Conservation (phyloP, 2,329 filamentous ascomycete genomes). For the Arthrobotrys sinensis region DNA sequence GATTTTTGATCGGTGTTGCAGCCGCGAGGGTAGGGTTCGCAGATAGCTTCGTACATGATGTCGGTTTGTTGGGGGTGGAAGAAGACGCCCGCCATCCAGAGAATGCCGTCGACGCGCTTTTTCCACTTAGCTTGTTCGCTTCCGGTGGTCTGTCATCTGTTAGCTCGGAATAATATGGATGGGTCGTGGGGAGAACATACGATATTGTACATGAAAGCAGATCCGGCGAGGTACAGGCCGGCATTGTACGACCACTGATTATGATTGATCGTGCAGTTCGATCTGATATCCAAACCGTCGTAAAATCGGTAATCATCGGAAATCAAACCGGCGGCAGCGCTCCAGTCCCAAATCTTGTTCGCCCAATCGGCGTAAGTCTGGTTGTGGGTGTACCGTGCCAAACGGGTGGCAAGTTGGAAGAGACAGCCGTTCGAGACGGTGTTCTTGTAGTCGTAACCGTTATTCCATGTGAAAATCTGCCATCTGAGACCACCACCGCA, state of each 20-base stretch:
- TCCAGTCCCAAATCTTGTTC: slow-evolving; percentile 79
- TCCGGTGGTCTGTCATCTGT: slow-evolving; percentile 68
- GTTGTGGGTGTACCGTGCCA: slow-evolving; percentile 85
- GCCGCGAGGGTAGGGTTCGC: slow-evolving; percentile 70
- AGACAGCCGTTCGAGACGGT: slow-evolving; percentile 79
- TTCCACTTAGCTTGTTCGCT: slow-evolving; percentile 71
- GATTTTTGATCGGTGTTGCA: slow-evolving; percentile 78
- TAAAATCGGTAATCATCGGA: slow-evolving; percentile 73
- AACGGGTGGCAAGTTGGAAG: slow-evolving; percentile 78
- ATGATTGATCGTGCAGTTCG: slow-evolving; percentile 73
- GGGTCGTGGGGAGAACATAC: slow-evolving; percentile 52
- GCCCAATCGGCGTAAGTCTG: slow-evolving; percentile 84
- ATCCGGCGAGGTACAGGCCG: slow-evolving; percentile 78
- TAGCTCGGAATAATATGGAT: slow-evolving; percentile 18
- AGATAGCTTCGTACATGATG: slow-evolving; percentile 78
- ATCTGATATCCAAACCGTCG: slow-evolving; percentile 73
- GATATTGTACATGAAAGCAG: slow-evolving; percentile 77
- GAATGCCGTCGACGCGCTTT: slow-evolving; percentile 71
- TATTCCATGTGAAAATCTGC: slow-evolving; percentile 85
- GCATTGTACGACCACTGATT: slow-evolving; percentile 77
- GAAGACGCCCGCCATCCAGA: slow-evolving; percentile 72
- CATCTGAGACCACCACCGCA: slow-evolving; percentile 83
- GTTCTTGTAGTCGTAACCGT: slow-evolving; percentile 85
- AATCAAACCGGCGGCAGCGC: slow-evolving; percentile 73
- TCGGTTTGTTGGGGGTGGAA: slow-evolving; percentile 73